A percentile compares a stretch with the other conserved stretches of the same genome.
phyloP scores from a whole-genome alignment of 2,329 filamentous ascomycete genomes.

The Alternaria viburni region DNA sequence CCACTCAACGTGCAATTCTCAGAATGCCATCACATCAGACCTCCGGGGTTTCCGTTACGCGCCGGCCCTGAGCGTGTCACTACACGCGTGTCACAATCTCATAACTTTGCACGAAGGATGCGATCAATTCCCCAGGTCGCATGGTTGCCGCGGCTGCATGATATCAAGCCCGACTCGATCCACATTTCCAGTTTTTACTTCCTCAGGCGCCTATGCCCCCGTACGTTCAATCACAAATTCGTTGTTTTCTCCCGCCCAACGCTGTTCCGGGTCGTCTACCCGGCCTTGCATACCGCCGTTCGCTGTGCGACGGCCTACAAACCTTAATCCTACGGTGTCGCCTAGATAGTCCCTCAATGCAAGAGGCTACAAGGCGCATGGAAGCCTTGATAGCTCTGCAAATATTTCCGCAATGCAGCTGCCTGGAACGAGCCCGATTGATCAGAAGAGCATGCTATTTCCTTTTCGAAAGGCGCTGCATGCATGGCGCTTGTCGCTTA shows the following conservation, averaged over 20 bases:
- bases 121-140: background rate
- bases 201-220: background rate
- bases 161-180: background rate
- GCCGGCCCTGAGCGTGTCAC: background rate
- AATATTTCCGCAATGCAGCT: background rate
- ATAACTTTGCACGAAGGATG: background rate
- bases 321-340: background rate
- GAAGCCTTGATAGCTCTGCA: background rate
- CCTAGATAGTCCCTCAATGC: background rate
- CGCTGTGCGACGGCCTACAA: background rate
- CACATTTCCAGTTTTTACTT: background rate
- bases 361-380: background rate
- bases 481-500: conserved; percentile 3
- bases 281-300: background rate
- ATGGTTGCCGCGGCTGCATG: background rate
- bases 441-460: background rate
- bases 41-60: background rate
- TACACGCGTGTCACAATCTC: background rate
- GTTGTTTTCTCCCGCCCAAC: background rate
- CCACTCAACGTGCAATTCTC: background rate
- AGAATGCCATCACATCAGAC: background rate
- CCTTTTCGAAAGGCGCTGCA: background rate
- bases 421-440: conserved; percentile 8
- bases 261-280: background rate
- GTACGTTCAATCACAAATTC: background rate